A percentile compares a stretch with the other conserved stretches of the same genome.
These are phyloP conservation scores for Metschnikowia borealis DNA, from an alignment of 805 yeast species.

Conservation along the genomic window DNA sequence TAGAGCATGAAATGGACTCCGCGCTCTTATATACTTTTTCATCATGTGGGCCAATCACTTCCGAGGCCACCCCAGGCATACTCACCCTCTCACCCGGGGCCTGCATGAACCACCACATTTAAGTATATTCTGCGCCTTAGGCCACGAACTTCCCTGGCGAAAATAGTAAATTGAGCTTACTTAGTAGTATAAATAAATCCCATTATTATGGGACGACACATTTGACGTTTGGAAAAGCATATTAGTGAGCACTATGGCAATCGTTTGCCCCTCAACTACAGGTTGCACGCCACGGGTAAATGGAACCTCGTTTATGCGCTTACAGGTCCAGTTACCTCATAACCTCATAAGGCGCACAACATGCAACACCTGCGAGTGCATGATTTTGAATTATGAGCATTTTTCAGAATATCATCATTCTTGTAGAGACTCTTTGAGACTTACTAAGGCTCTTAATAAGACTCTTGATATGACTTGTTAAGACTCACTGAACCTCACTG, in stretches of 20 bases:
- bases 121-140: conserved; percentile 1
- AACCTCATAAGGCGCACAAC: conserved; percentile 1
- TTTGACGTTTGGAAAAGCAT: no score
- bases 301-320: conserved; percentile 3
- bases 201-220: no score
- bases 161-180: neutral
- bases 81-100: neutral
- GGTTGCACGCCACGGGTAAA: neutral
- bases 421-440: neutral
- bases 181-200: neutral
- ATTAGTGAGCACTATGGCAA: neutral
- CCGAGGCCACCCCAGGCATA: conserved; percentile 12
- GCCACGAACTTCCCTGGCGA: neutral
- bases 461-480: no score
- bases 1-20: neutral
- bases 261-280: neutral
- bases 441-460: no score
- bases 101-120: conserved; percentile 2
- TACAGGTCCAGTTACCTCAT: neutral
- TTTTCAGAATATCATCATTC: neutral
- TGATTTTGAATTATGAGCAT: neutral
- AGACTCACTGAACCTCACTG: neutral
- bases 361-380: neutral
- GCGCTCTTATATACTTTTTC: conserved; percentile 9
- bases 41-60: conserved; percentile 10